Conservation (phyloP, 2,329 filamentous ascomycete species). For the Colletotrichum cordylinicola region DNA sequence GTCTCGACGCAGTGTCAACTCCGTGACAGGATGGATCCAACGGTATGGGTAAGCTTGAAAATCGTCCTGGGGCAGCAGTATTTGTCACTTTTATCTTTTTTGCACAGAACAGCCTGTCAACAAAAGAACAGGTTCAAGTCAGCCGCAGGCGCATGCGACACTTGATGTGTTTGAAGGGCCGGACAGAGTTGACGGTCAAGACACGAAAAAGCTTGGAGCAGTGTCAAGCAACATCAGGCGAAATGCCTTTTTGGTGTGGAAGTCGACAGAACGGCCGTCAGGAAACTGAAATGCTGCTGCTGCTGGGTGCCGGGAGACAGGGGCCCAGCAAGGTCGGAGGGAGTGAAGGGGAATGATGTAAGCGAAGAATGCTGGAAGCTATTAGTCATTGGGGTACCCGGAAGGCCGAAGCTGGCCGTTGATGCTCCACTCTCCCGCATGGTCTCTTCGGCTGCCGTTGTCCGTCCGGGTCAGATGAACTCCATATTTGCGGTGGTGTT, state of each 20-base stretch:
- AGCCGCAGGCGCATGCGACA: not conserved
- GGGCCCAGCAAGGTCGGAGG: too few species aligned
- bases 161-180: constrained; percentile 5
- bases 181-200: constrained; percentile 1
- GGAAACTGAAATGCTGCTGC: not conserved
- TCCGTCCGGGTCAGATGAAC: not conserved
- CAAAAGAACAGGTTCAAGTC: not conserved
- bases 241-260: not conserved
- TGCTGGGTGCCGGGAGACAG: not conserved
- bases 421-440: not conserved
- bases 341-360: not conserved
- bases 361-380: not conserved
- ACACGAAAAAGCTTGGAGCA: not conserved
- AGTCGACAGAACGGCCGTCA: not conserved
- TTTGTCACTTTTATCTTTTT: not conserved
- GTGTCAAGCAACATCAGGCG: not conserved
- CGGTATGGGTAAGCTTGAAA: constrained; percentile 5
- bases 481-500: not conserved
- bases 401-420: constrained; percentile 17
- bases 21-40: not conserved
- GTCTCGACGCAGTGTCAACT: not conserved
- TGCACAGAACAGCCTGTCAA: not conserved
- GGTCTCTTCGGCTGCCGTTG: not conserved
- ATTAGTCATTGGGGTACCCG: not conserved
- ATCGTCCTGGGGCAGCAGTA: not conserved